Evolutionary conservation across 75 land plant species (phyloP).

Genomic region (Larix kaempferi): DNA sequence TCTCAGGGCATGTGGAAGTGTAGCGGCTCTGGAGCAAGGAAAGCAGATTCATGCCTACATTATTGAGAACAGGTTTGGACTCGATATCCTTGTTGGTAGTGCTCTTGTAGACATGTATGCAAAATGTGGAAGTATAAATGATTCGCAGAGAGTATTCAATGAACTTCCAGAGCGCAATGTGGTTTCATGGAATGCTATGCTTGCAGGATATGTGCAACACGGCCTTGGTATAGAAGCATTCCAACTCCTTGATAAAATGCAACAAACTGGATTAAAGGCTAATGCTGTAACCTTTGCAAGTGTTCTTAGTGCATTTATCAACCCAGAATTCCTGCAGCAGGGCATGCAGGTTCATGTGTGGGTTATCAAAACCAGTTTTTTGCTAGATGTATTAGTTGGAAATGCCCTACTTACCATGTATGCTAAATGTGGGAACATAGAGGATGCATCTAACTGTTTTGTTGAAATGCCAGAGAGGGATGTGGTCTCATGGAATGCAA

Average conservation of each 20-base stretch:
- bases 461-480: constrained; percentile 33
- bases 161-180: constrained; percentile 20
- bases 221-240: constrained; percentile 30
- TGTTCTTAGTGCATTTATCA: constrained; percentile 39
- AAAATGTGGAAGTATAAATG: constrained; percentile 29
- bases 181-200: constrained; percentile 54
- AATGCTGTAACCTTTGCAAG: constrained; percentile 30
- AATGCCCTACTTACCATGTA: constrained; percentile 41
- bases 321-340: constrained; percentile 26
- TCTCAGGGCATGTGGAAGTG: constrained; percentile 35
- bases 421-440: constrained; percentile 18
- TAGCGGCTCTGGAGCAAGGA: constrained; percentile 21
- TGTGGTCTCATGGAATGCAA: constrained; percentile 44
- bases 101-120: constrained; percentile 58
- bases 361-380: constrained; percentile 12
- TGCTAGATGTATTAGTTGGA: constrained; percentile 24
- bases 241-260: constrained; percentile 30
- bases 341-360: constrained; percentile 38
- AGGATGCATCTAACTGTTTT: constrained; percentile 19
- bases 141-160: constrained; percentile 31
- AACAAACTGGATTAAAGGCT: constrained; percentile 23
- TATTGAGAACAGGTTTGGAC: constrained; percentile 32
- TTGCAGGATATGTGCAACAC: constrained; percentile 39
- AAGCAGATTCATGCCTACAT: constrained; percentile 29
- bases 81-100: constrained; percentile 43